Conservation (phyloP, 108 stramenopile species). For the Cylindrotheca fusiformis region DNA sequence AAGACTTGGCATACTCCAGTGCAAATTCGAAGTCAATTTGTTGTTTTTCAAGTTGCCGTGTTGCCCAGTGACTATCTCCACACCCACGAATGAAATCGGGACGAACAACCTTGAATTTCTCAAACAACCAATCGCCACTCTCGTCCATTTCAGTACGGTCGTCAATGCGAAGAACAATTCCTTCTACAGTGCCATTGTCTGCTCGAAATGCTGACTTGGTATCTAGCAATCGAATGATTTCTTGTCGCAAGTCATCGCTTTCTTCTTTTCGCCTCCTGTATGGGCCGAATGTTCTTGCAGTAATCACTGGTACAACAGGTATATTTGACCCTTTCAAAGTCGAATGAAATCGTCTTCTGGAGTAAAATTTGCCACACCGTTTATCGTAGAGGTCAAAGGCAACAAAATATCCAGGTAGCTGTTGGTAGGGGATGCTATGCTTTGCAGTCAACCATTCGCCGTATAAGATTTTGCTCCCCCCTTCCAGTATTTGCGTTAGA, state of each 20-base stretch:
- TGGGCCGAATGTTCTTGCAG: neutral
- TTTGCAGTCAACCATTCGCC: conserved; percentile 52
- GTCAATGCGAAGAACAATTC: conserved; percentile 36
- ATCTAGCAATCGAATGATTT: conserved; percentile 6
- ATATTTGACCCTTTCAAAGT: conserved; percentile 15
- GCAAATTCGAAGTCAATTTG: conserved; percentile 17
- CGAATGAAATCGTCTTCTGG: conserved; percentile 20
- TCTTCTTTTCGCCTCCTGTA: neutral
- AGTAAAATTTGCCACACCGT: conserved; percentile 7
- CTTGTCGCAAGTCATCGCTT: neutral
- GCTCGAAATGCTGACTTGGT: conserved; percentile 22
- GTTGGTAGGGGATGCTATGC: conserved; percentile 44
- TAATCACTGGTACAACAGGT: conserved; percentile 16
- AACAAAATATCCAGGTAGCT: conserved; percentile 42
- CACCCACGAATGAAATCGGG: conserved; percentile 31
- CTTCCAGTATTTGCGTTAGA: conserved; percentile 19
- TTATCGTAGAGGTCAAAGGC: conserved; percentile 55
- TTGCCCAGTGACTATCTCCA: conserved; percentile 26
- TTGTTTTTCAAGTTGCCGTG: conserved; percentile 23
- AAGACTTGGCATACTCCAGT: neutral
- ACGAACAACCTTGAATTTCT: conserved; percentile 31
- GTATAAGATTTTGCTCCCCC: conserved; percentile 15
- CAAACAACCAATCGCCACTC: conserved; percentile 12
- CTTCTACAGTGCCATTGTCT: conserved; percentile 35
- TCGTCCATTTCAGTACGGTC: neutral